Evolutionary conservation across 305 asterid genomes (phyloP), one percentile per base, ranked within the genome.

Genomic region (Fraxinus latifolia): DNA sequence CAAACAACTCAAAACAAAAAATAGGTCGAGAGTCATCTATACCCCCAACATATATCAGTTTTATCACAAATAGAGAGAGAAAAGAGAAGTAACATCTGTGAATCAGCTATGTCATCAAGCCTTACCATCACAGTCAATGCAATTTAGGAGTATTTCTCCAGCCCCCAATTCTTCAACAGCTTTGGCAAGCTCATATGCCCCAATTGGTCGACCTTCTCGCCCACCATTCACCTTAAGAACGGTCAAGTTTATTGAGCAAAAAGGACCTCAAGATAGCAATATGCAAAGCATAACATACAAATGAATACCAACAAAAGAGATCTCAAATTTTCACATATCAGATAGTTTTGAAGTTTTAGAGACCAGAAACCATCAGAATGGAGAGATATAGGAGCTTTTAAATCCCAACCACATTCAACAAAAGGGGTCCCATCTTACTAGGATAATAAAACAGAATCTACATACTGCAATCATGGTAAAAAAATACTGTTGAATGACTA

Each of bases 91-190:
- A 1, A 58, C 29, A 7, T 19, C 29, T 50, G 60, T 4, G 60
- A 47, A 50, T 50, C 7, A 50, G 62, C 8, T n/a, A 50, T n/a
- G 7, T 3, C 62, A 50, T 50, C 21, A n/a, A n/a, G 23, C 62
- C 62, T 53, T 89, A 95, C 98, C 99, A 86, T 95, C 99, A 83
- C 96, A 93, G 87, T 95, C 97, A 1, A 95, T 95, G 90, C 99
- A 94, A 87, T 95, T 95, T 76, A 95, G 87, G 81, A 95, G 93
- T 87, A 95, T 94, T 87, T 95, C 98, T 79, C 98, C 99, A 79
- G 99, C 98, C 53, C 99, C 99, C 71, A 95, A 91, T 87, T 94
- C 98, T 86, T 92, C 98, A 50, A 94, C 98, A 86, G 93, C 97
- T 89, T 91, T 94, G 23, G 98, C 96, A 89, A 95, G 99, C 89